Evolutionary conservation across 768 basidiomycete species (phyloP).

Genomic region (Lentinus tigrinus): DNA sequence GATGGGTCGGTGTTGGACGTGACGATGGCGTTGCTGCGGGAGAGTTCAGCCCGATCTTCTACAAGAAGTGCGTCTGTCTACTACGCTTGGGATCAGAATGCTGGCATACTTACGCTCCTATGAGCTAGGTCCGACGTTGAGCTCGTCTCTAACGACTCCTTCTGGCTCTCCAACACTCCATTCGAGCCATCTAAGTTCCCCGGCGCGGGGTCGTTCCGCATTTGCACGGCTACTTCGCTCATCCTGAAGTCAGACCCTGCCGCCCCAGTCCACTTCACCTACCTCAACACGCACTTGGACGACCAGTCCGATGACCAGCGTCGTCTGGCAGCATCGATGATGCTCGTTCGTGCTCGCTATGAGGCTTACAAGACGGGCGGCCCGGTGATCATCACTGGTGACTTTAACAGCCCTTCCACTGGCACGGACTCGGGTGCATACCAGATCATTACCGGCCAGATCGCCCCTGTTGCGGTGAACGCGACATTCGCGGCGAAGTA

Average conservation of each 20-base stretch:
- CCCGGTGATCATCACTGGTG: slow-evolving; percentile 50
- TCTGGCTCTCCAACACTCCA: slow-evolving; percentile 55
- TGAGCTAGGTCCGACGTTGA: slow-evolving; percentile 32
- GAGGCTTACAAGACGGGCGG: slow-evolving; percentile 40
- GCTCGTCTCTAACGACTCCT: slow-evolving; percentile 44
- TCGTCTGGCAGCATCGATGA: slow-evolving; percentile 48
- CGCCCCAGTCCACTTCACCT: slow-evolving; percentile 31
- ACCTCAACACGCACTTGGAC: slow-evolving; percentile 57
- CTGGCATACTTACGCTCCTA: neutral
- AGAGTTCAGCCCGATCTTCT: slow-evolving; percentile 66
- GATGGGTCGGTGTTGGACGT: slow-evolving; percentile 62
- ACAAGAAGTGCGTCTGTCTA: slow-evolving; percentile 37
- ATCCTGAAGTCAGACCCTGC: slow-evolving; percentile 18
- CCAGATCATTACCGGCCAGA: slow-evolving; percentile 44
- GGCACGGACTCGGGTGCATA: slow-evolving; percentile 51
- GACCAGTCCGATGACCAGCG: slow-evolving; percentile 52
- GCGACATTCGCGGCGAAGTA: slow-evolving; percentile 42
- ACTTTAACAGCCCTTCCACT: slow-evolving; percentile 52
- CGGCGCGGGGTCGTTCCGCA: slow-evolving; percentile 47
- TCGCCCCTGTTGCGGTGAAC: slow-evolving; percentile 40
- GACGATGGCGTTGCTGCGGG: slow-evolving; percentile 55
- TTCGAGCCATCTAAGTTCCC: slow-evolving; percentile 50
- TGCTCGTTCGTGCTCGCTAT: slow-evolving; percentile 48
- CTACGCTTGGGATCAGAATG: neutral
- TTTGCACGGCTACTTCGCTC: slow-evolving; percentile 48